Evolutionary conservation across 2,329 filamentous ascomycete species (phyloP).

Genomic region (Clonostachys rosea): DNA sequence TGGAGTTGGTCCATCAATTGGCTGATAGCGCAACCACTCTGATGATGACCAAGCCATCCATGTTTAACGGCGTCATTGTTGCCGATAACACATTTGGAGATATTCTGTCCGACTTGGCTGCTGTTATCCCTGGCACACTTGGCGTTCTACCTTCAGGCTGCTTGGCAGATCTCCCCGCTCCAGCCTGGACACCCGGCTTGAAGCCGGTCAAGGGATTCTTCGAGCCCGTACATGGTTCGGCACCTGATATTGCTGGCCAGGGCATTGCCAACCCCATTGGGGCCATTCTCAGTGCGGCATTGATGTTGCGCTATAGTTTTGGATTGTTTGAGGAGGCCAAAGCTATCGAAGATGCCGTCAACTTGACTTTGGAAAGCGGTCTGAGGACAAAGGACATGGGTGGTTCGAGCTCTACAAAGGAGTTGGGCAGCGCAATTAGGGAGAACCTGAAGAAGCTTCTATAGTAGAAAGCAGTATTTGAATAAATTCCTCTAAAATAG

Average conservation of each 20-base stretch:
- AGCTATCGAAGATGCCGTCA: background rate
- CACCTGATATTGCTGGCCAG: constrained; percentile 90
- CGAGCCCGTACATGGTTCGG: constrained; percentile 95
- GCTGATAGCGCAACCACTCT: constrained; percentile 77
- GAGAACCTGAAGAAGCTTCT: background rate
- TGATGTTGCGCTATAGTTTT: constrained; percentile 67
- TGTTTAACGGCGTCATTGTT: constrained; percentile 95
- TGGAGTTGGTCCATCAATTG: constrained; percentile 90
- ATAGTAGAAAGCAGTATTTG: background rate
- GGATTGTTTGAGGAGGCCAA: background rate
- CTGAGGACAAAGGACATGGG: background rate
- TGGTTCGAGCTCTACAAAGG: background rate
- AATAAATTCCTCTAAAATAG: too few relatives aligned
- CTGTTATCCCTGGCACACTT: constrained; percentile 85
- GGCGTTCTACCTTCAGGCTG: constrained; percentile 93
- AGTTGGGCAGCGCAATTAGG: background rate
- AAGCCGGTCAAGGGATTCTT: constrained; percentile 53
- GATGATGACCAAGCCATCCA: constrained; percentile 98
- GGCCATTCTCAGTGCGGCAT: constrained; percentile 80
- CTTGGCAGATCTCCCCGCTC: constrained; percentile 88
- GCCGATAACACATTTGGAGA: constrained; percentile 97
- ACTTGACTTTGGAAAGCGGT: background rate
- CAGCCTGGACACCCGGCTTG: constrained; percentile 56
- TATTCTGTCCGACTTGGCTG: constrained; percentile 91
- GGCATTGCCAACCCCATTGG: constrained; percentile 95